Evolutionary conservation across 306 rosid genomes (phyloP).

Genomic region (Sophora flavescens): DNA sequence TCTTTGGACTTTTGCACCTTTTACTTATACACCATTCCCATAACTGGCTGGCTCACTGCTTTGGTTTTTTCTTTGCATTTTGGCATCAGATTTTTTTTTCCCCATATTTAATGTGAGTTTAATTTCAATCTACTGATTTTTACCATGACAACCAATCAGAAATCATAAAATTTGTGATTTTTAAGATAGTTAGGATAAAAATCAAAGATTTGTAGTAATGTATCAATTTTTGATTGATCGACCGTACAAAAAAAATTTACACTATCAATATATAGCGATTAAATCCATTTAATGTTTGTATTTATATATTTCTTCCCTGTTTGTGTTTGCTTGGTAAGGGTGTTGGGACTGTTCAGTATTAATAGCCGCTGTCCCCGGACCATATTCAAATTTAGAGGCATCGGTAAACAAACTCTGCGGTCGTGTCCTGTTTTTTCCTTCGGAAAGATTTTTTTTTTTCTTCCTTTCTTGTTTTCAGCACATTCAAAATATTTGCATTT

Average conservation of each 20-base stretch:
- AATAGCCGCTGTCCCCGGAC: conserved; percentile 75
- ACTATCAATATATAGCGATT: too few species aligned
- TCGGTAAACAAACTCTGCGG: conserved; percentile 45
- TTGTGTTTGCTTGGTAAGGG: conserved; percentile 52
- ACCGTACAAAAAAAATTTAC: too few species aligned
- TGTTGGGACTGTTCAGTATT: conserved; percentile 62
- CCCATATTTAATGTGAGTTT: too few species aligned
- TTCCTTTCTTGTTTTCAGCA: neutral
- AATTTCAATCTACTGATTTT: too few species aligned
- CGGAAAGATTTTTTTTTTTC: neutral
- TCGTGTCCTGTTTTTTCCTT: neutral
- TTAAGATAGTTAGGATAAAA: too few species aligned
- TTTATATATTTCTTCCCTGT: neutral
- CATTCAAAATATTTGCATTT: neutral
- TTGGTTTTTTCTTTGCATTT: conserved; percentile 32
- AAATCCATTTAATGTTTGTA: too few species aligned
- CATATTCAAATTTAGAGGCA: conserved; percentile 41
- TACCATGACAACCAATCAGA: too few species aligned
- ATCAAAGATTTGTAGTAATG: too few species aligned
- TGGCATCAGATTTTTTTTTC: conserved; percentile 47
- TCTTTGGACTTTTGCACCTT: conserved; percentile 57
- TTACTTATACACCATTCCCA: conserved; percentile 31
- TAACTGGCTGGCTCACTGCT: conserved; percentile 12
- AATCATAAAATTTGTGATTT: too few species aligned
- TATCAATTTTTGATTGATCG: too few species aligned